A percentile compares a stretch with the other conserved stretches of the same genome.
phyloP scores from a whole-genome alignment of 306 rosid genomes.

The Cucumis melo region DNA sequence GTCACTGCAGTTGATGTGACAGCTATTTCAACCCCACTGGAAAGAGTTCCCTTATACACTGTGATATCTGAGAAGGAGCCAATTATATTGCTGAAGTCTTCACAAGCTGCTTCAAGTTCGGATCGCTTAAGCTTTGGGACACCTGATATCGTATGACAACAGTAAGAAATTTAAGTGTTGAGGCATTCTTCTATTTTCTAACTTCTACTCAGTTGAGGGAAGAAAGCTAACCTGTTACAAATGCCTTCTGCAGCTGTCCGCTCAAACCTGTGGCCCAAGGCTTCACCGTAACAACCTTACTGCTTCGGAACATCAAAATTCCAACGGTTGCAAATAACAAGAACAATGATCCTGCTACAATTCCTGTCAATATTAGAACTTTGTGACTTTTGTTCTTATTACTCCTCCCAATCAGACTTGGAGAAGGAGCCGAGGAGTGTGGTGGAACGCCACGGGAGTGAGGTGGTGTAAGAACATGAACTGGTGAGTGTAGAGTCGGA shows the following conservation, averaged over 20 bases:
- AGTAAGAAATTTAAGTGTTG: background rate
- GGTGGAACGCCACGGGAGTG: conserved; percentile 13
- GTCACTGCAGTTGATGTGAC: conserved; percentile 44
- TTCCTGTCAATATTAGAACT: conserved; percentile 27
- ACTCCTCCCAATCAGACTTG: conserved; percentile 13
- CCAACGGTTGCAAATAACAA: conserved; percentile 25
- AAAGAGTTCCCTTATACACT: conserved; percentile 81
- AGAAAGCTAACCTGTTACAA: conserved; percentile 44
- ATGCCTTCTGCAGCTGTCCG: conserved; percentile 92
- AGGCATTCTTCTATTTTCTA: background rate
- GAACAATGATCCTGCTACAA: conserved; percentile 37
- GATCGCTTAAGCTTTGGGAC: conserved; percentile 72
- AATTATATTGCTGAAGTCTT: conserved; percentile 87
- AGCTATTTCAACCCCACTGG: conserved; percentile 93
- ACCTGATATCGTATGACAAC: conserved; percentile 24
- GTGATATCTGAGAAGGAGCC: conserved; percentile 45
- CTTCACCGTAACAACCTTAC: conserved; percentile 57
- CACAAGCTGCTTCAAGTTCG: conserved; percentile 77
- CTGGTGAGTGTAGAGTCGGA: conserved; percentile 13
- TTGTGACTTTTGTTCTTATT: conserved; percentile 18
- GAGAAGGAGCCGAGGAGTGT: conserved; percentile 29
- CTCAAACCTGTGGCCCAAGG: conserved; percentile 97
- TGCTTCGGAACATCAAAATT: conserved; percentile 36
- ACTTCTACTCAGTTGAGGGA: background rate
- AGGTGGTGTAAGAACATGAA: conserved; percentile 13